phyloP scores from a whole-genome alignment of 257 asterid genomes.

The Leonotis leonurus region DNA sequence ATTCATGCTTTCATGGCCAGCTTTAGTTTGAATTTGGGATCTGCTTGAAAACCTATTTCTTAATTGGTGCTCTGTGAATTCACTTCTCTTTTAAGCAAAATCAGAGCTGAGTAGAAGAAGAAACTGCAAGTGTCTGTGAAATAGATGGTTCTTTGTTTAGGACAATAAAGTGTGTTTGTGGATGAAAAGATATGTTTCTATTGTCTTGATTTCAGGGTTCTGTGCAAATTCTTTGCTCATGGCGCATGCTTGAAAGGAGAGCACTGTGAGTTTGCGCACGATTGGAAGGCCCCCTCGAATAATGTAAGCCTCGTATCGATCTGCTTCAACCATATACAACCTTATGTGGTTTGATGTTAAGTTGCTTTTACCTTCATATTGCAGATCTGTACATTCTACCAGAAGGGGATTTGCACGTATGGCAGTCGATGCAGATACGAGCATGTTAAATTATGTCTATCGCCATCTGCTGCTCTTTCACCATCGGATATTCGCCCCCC shows the following conservation, averaged over 20 bases:
- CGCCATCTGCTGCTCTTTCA: slow-evolving; percentile 42
- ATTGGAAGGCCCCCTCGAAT: slow-evolving; percentile 63
- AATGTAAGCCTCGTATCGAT: slow-evolving; percentile 35
- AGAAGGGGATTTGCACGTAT: slow-evolving; percentile 77
- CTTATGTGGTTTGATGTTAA: background rate
- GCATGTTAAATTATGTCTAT: slow-evolving; percentile 50
- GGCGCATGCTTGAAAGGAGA: slow-evolving; percentile 96
- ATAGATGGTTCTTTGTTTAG: background rate
- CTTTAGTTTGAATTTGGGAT: background rate
- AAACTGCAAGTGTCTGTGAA: background rate
- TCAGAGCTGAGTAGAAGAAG: background rate
- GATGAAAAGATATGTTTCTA: background rate
- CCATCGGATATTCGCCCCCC: slow-evolving; percentile 33
- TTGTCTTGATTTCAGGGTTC: slow-evolving; percentile 51
- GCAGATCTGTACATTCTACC: slow-evolving; percentile 87
- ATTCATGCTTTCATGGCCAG: background rate
- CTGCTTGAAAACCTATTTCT: background rate
- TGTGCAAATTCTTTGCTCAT: slow-evolving; percentile 86
- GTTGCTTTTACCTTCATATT: slow-evolving; percentile 6
- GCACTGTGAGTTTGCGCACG: slow-evolving; percentile 80
- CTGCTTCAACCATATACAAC: too few species aligned
- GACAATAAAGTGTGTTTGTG: background rate
- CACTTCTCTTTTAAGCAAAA: too few species aligned
- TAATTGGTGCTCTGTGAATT: background rate
- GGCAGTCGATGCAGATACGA: slow-evolving; percentile 90